Base-by-base conservation (phyloP, 495 filamentous ascomycete genomes). In the Darksidea phi region DNA sequence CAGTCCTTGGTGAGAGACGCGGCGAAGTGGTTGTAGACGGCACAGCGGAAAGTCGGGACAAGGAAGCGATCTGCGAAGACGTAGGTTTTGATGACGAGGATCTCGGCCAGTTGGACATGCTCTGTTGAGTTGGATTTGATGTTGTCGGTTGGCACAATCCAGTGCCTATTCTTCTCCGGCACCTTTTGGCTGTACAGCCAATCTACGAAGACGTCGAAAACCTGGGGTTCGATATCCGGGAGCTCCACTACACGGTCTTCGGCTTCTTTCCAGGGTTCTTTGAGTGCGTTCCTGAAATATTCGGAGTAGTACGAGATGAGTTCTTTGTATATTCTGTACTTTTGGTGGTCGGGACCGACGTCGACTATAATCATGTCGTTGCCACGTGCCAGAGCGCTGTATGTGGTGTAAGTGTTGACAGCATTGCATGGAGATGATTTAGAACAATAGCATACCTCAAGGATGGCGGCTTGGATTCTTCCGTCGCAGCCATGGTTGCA, bases 131-230 rank as follows among this genome's bases (percentile, higher is more conserved):
- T 58, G 38, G 17, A 43, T 18, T 11, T 18, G 24, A 17, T 41
- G 18, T 32, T 32, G 6, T 49, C 55, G 15, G 26, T 34, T 5
- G 21, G 6, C 10, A 7, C 21, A 6, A 38, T 3, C 43, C 43
- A 50, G n/a, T 36, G 42, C 6, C 4, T 24, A 2, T 11, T 23
- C 10, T 24, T 41, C 6, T 21, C 24, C 5, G 55, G 55, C 8
- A 58, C 12, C 4, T 20, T 38, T 26, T 50, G 43, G 10, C 21
- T 48, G 23, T 58, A 50, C 13, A 58, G 32, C 55, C 55, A 58
- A 24, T 58, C 17, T 12, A 58, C 32, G 43, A 58, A 58, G 43
- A 58, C n/a, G 55, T 50, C 37, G 43, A 58, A 36, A 7, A 41
- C 12, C n/a, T 15, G 4, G 12, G 32, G 25, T 17, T 58, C 55